Base-by-base conservation (phyloP, 2,329 filamentous ascomycete species). In the Bisporella sp. region DNA sequence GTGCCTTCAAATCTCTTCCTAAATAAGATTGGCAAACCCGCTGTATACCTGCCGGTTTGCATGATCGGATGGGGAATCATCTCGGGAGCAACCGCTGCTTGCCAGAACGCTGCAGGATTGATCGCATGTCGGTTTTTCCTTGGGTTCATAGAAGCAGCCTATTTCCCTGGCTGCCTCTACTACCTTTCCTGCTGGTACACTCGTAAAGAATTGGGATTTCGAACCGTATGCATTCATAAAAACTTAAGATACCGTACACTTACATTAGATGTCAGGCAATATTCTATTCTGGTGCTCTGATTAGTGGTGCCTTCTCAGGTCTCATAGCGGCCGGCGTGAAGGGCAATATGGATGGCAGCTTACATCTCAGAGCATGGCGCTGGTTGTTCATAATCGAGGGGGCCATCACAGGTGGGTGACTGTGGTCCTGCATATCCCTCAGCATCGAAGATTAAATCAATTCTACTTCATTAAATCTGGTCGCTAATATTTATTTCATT, bases 311-410 rank as follows among this genome's bases (percentile, higher is more conserved):
- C 1, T 89, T 89, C 60, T 85, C 83, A 0, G 85, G 83, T 2
- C 66, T 84, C 6, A 77, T 84, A 37, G 74, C 78, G 1, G 79
- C 79, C 0, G 81, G 84, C 5, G 86, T 90, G 49, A 81, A 78
- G 0, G 69, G 71, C n/a, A 79, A 83, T 46, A 77, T 90, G 72
- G 74, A 85, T 52, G 74, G 78, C 2, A 67, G 67, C 0, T 68
- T 67, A 6, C 83, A 82, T 0, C 68, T 83, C 3, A 67, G 72
- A 2, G 81, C 81, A 4, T 89, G 76, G 84, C 71, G 81, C 9
- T 84, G 78, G 77, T 69, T 86, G 0, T 87, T 87, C 67, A 81
- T 89, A 48, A 81, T 88, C 39, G 84, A 89, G 64, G 85, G 85
- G 29, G 71, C 74, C 12, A 73, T 84, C 52, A 88, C 84, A 1